Evolutionary conservation across 441 rosid genomes (phyloP).

Genomic region (Adansonia rubrostipa): DNA sequence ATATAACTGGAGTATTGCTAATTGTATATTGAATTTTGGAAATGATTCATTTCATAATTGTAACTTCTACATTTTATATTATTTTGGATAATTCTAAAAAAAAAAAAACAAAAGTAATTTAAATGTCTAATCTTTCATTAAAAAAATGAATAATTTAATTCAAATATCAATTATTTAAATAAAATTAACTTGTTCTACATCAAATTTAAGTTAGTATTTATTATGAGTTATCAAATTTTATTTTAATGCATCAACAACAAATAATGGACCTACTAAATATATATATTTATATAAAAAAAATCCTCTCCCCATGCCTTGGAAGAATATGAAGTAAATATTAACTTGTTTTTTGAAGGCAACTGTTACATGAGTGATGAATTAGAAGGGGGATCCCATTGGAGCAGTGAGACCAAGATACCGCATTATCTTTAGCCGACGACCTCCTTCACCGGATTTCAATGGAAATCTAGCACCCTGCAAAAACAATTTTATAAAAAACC

Average conservation of each 20-base stretch:
- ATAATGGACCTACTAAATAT: background rate
- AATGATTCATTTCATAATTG: too few relatives aligned
- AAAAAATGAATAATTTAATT: too few relatives aligned
- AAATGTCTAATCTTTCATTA: too few relatives aligned
- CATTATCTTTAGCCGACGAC: conserved; percentile 24
- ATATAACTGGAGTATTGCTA: too few relatives aligned
- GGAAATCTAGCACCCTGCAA: conserved; percentile 16
- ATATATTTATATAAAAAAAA: background rate
- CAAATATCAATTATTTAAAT: too few relatives aligned
- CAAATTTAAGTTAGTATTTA: background rate
- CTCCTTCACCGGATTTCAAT: conserved; percentile 12
- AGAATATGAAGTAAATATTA: background rate
- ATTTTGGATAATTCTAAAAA: too few relatives aligned
- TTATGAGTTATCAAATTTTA: background rate
- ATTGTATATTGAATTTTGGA: too few relatives aligned
- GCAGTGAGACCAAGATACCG: conserved; percentile 22
- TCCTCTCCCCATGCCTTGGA: background rate
- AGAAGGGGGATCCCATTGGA: conserved; percentile 24
- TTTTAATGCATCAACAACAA: background rate
- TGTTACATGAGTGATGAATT: conserved; percentile 12
- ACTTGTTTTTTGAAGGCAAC: background rate
- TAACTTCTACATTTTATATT: too few relatives aligned
- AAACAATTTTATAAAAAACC: conserved; percentile 9
- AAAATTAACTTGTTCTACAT: too few relatives aligned
- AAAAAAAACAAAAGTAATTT: too few relatives aligned